These are phyloP conservation scores for Talaromyces liani DNA, from an alignment of 495 filamentous ascomycete genomes.

Conservation along the genomic window DNA sequence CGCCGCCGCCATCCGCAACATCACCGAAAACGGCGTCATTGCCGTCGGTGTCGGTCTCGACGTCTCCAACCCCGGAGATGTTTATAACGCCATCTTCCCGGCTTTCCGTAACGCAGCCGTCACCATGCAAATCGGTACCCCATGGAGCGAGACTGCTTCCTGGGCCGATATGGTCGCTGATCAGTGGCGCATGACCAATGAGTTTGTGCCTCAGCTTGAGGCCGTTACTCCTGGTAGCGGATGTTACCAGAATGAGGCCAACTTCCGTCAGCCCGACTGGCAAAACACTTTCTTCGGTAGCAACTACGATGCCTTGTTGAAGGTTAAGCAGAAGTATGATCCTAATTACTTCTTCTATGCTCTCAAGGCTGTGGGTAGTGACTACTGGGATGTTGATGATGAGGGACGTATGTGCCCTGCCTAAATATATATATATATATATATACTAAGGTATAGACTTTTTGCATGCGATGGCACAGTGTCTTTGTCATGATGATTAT, in stretches of 20 bases:
- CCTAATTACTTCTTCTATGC: slow-evolving; percentile 54
- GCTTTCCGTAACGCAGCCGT: slow-evolving; percentile 52
- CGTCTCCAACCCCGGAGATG: slow-evolving; percentile 31
- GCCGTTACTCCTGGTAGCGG: slow-evolving; percentile 29
- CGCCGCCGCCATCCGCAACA: slow-evolving; percentile 26
- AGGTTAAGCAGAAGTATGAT: slow-evolving; percentile 45
- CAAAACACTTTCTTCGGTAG: slow-evolving; percentile 44
- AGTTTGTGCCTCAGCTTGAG: slow-evolving; percentile 33
- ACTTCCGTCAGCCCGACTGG: slow-evolving; percentile 44
- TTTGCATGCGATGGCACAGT: background rate
- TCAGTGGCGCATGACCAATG: slow-evolving; percentile 32
- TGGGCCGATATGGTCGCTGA: slow-evolving; percentile 28
- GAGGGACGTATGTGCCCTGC: slow-evolving; percentile 1
- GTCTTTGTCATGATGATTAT: background rate
- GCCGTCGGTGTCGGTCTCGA: slow-evolving; percentile 40
- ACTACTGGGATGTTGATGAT: background rate
- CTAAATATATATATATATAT: background rate
- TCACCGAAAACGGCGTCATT: slow-evolving; percentile 32
- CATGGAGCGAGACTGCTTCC: slow-evolving; percentile 35
- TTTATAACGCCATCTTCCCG: slow-evolving; percentile 48
- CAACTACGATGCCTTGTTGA: slow-evolving; percentile 29
- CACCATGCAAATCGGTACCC: slow-evolving; percentile 27
- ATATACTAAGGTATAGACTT: background rate
- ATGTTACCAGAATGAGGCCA: slow-evolving; percentile 36
- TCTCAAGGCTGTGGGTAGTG: slow-evolving; percentile 37